Conservation (phyloP, 768 basidiomycete species). For the Mycena rosella region DNA sequence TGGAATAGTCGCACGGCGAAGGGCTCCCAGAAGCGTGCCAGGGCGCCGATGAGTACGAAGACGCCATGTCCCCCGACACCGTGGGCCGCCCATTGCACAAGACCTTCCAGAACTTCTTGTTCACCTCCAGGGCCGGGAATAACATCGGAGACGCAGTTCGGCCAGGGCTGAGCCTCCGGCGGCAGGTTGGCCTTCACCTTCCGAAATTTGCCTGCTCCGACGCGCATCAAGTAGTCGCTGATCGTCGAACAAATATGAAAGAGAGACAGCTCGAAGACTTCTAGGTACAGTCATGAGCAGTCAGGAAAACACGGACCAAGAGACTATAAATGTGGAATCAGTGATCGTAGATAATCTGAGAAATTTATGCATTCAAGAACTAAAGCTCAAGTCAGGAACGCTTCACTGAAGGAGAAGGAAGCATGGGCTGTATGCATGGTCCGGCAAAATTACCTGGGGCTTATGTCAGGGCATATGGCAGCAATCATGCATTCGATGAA, state of each 20-base stretch:
- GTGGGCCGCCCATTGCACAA: slow-evolving; percentile 1
- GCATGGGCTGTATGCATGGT: too few species aligned
- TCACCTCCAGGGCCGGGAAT: background rate
- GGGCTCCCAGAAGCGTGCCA: slow-evolving; percentile 12
- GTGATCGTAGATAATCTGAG: too few species aligned
- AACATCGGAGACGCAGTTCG: background rate
- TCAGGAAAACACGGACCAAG: too few species aligned
- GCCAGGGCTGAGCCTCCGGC: slow-evolving; percentile 1
- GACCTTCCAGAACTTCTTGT: background rate
- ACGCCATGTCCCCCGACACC: background rate
- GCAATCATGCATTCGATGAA: too few species aligned
- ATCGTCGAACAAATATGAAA: background rate
- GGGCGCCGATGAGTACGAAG: slow-evolving; percentile 10
- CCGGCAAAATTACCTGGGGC: too few species aligned
- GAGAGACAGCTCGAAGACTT: background rate
- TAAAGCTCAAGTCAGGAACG: too few species aligned
- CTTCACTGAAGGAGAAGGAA: too few species aligned
- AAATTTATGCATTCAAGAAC: too few species aligned
- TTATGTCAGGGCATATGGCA: too few species aligned
- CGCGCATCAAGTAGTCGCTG: background rate
- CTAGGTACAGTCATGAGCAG: background rate
- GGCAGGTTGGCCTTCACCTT: background rate
- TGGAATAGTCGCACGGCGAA: background rate
- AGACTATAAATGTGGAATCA: too few species aligned
- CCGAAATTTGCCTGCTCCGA: background rate